Conservation (phyloP, 2,329 filamentous ascomycete genomes). For the Aspergillus sp. region DNA sequence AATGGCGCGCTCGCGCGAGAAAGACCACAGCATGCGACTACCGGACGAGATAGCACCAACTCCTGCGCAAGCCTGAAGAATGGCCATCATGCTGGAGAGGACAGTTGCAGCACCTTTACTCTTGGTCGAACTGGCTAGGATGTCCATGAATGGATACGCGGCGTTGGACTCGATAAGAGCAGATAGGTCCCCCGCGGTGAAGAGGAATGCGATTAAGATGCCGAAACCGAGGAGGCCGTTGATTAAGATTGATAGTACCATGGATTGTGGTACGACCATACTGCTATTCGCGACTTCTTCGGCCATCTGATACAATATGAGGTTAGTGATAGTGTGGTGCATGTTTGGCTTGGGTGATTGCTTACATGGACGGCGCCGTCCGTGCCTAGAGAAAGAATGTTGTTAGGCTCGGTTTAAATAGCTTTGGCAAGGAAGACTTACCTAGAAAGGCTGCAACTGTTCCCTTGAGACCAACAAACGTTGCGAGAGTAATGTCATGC, state of each 20-base stretch:
- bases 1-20: constrained; percentile 38
- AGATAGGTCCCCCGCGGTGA: constrained; percentile 36
- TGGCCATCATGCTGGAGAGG: constrained; percentile 32
- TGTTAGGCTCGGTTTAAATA: background rate
- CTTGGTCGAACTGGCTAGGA: constrained; percentile 49
- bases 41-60: constrained; percentile 34
- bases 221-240: constrained; percentile 38
- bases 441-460: constrained; percentile 23
- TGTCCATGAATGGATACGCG: constrained; percentile 38
- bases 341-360: background rate
- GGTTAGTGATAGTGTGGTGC: background rate
- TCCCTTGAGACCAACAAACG: constrained; percentile 25
- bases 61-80: constrained; percentile 27
- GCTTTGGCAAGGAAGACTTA: no score
- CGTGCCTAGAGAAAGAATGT: background rate
- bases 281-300: constrained; percentile 42
- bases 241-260: constrained; percentile 35
- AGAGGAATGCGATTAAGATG: constrained; percentile 36
- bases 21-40: constrained; percentile 36
- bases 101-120: constrained; percentile 28
- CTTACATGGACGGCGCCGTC: constrained; percentile 25
- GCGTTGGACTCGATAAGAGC: constrained; percentile 31
- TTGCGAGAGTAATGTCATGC: constrained; percentile 22
- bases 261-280: constrained; percentile 35
- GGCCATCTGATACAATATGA: constrained; percentile 27